Evolutionary conservation across 1,139 yeast species (phyloP).

Genomic region (Groenewaldozyma sp.): DNA sequence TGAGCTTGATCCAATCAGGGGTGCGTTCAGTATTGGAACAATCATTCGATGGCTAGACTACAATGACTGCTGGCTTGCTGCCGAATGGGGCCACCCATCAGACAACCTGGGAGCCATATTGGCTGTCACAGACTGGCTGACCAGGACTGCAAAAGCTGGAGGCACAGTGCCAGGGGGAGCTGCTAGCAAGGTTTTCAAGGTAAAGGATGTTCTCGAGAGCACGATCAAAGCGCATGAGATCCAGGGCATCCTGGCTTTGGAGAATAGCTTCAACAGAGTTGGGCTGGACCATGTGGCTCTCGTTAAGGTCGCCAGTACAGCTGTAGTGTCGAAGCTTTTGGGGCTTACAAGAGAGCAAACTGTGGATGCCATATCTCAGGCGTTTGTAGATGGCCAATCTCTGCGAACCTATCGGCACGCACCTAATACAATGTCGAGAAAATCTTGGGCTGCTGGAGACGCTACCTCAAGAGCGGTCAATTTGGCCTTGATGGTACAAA

Average conservation of each 20-base stretch:
- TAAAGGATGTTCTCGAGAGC: conserved; percentile 42
- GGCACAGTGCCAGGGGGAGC: no score
- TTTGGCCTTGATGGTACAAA: conserved; percentile 42
- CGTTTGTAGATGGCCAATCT: conserved; percentile 51
- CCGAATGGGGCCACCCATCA: conserved; percentile 60
- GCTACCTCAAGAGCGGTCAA: conserved; percentile 54
- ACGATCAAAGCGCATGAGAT: conserved; percentile 58
- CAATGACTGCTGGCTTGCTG: conserved; percentile 57
- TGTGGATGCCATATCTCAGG: conserved; percentile 47
- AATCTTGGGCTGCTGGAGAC: conserved; percentile 62
- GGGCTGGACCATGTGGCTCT: conserved; percentile 53
- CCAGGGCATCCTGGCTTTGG: conserved; percentile 48
- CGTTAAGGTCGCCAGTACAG: conserved; percentile 54
- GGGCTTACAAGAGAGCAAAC: conserved; percentile 44
- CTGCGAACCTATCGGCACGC: conserved; percentile 54
- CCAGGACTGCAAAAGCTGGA: conserved; percentile 38
- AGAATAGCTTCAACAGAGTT: conserved; percentile 49
- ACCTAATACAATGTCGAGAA: conserved; percentile 53
- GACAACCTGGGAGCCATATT: conserved; percentile 51
- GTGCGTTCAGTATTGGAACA: conserved; percentile 50
- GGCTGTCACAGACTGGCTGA: conserved; percentile 49
- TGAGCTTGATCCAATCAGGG: conserved; percentile 46
- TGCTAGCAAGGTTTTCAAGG: conserved; percentile 36
- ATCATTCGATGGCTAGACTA: conserved; percentile 51
- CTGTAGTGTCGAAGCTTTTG: conserved; percentile 47